A percentile compares a stretch with the other conserved stretches of the same genome.
phyloP scores from a whole-genome alignment of 805 yeast species.

The Kurtzmaniella cleridarum region DNA sequence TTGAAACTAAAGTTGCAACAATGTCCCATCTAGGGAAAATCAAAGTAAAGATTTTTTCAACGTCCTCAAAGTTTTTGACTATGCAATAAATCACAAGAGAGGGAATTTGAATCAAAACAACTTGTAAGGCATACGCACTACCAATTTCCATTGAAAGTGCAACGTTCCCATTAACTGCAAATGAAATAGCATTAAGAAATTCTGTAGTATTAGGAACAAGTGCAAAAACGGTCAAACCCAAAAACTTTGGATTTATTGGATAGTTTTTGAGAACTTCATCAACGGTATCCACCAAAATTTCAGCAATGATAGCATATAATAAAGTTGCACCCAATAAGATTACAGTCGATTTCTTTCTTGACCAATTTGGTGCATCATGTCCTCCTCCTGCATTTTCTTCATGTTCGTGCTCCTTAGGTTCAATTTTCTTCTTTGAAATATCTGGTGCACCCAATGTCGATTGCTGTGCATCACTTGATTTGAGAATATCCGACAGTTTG shows the following conservation, averaged over 20 bases:
- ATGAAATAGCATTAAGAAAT: constrained; percentile 92
- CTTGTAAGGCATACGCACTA: constrained; percentile 94
- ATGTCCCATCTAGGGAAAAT: constrained; percentile 96
- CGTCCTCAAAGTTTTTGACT: constrained; percentile 33
- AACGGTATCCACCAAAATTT: constrained; percentile 86
- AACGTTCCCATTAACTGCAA: constrained; percentile 93
- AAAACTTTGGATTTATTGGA: constrained; percentile 84
- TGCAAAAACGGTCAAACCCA: constrained; percentile 93
- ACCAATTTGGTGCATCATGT: constrained; percentile 98
- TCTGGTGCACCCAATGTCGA: not conserved
- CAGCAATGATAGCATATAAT: constrained; percentile 89
- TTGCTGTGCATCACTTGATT: too few species aligned
- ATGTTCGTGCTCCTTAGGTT: constrained; percentile 6
- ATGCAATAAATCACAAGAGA: constrained; percentile 77
- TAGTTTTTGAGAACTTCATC: constrained; percentile 75
- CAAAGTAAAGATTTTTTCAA: constrained; percentile 60
- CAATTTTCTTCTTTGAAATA: not conserved
- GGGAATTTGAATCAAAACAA: constrained; percentile 89
- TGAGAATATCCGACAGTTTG: too few species aligned
- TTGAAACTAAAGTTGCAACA: constrained; percentile 76
- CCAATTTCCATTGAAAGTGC: constrained; percentile 98
- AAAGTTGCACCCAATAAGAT: constrained; percentile 81
- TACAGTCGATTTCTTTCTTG: constrained; percentile 73
- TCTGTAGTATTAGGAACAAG: constrained; percentile 96
- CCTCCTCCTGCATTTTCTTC: constrained; percentile 48